These are phyloP conservation scores for Schizopora paradoxa DNA, from an alignment of 1,284 basidiomycete genomes.

Conservation along the genomic window DNA sequence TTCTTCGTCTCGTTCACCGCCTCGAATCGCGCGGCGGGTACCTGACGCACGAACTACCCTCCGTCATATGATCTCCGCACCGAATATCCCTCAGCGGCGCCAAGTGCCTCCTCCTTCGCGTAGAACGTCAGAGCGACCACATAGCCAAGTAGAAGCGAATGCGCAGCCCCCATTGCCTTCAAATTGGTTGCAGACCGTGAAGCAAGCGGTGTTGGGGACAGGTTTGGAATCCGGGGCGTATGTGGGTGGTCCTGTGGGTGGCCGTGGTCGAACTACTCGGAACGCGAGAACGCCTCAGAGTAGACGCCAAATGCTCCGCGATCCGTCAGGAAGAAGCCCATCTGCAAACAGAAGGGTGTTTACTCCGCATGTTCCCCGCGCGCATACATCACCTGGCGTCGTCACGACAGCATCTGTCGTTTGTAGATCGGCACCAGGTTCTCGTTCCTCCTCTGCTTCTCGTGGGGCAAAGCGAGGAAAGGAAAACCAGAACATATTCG, in stretches of 20 bases:
- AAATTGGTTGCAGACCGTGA: slow-evolving; percentile 59
- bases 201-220: slow-evolving; percentile 48
- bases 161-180: slow-evolving; percentile 42
- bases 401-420: slow-evolving; percentile 16
- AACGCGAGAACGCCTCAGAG: slow-evolving; percentile 4
- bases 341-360: slow-evolving; percentile 8
- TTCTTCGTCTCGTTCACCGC: slow-evolving; percentile 11
- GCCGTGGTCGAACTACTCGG: slow-evolving; percentile 8
- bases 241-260: slow-evolving; percentile 37
- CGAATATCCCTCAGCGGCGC: slow-evolving; percentile 44
- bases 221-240: slow-evolving; percentile 34
- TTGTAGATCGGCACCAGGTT: slow-evolving; percentile 24
- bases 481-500: slow-evolving; percentile 1
- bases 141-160: slow-evolving; percentile 17
- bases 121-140: slow-evolving; percentile 12
- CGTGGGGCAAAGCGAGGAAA: slow-evolving; percentile 21
- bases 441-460: slow-evolving; percentile 32
- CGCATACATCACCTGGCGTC: slow-evolving; percentile 9
- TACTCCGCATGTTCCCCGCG: slow-evolving; percentile 6
- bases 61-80: slow-evolving; percentile 62
- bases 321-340: slow-evolving; percentile 31
- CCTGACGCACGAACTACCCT: slow-evolving; percentile 59
- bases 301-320: slow-evolving; percentile 29
- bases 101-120: slow-evolving; percentile 25
- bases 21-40: slow-evolving; percentile 7